phyloP scores from a whole-genome alignment of 2,329 filamentous ascomycete species.

The Trichoderma afroharzianum region DNA sequence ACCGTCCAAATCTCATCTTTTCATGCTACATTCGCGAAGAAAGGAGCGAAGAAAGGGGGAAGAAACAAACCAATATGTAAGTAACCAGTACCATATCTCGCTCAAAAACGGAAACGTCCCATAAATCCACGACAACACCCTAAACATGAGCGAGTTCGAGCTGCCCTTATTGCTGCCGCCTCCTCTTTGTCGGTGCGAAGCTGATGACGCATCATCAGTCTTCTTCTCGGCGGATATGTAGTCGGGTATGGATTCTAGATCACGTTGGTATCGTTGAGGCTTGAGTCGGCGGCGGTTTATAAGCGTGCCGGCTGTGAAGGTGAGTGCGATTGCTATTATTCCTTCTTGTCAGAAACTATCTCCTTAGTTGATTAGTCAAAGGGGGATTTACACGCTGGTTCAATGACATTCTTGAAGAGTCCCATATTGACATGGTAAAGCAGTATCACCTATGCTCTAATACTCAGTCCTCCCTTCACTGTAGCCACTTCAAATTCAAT shows the following conservation, averaged over 20 bases:
- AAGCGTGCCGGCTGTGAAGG: background rate
- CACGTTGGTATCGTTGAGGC: background rate
- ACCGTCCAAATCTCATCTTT: too few species aligned
- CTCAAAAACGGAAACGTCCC: conserved; percentile 5
- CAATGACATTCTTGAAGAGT: conserved; percentile 1
- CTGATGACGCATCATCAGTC: background rate
- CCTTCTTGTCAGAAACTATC: background rate
- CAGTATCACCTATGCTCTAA: background rate
- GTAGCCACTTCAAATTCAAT: background rate
- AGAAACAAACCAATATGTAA: conserved; percentile 11
- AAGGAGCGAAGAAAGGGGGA: too few species aligned
- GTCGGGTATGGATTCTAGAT: background rate
- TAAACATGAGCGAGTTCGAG: background rate
- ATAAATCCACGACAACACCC: background rate
- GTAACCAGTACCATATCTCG: conserved; percentile 8
- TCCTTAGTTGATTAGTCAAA: background rate
- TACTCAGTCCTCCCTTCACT: too few species aligned
- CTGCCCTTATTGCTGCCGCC: background rate
- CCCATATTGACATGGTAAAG: background rate
- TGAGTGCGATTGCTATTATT: background rate
- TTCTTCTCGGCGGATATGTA: conserved; percentile 2
- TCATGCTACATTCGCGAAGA: too few species aligned
- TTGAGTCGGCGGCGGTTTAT: background rate
- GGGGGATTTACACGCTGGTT: background rate
- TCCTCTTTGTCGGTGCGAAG: background rate